Evolutionary conservation across 257 asterid species (phyloP), one percentile per base, ranked within the genome.

Genomic region (Capsicum baccatum): DNA sequence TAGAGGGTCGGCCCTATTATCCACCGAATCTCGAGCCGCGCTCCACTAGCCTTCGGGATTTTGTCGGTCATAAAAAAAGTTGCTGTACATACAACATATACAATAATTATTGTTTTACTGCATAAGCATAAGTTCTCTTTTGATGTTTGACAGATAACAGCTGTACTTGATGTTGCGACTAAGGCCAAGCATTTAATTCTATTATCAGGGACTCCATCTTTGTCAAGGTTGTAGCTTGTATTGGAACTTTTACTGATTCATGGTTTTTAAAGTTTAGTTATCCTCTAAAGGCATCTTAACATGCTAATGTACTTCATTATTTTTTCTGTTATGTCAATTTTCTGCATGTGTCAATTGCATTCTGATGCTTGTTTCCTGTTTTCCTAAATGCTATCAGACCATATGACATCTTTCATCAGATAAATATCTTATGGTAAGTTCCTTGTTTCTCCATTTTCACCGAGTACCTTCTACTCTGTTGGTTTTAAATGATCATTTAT

Each of bases 131-230:
- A 58, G 79, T 79, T 80, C 85, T 86, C n/a, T 64, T 54, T 35
- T 37, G 21, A 58, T 83, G 54, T 91, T 87, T 84, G 69, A 47
- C 90, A 96, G 99, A 87, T 93, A 79, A 87, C 88, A 83, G 91
- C 86, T 86, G 94, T 93, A 81, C 95, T 94, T 88, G 96, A 91
- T 66, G 85, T 94, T 84, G 94, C 98, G 62, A 13, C 67, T 83
- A 96, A 94, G 91, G 94, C 88, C 88, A 92, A 94, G 85, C 98
- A 93, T 89, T 91, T 93, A 82, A 90, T 96, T 90, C 94, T 96
- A 81, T 89, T 96, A 35, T 96, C 99, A 19, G 99, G 99, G 90
- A 96, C 99, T 85, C 99, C 99, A 86, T 96, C 98, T 83, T 88
- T 96, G 91, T 94, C 99, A 89, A 96, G 99, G 98, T 96, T 93